Conservation (phyloP, 768 basidiomycete species). For the Botryobasidium botryosum region DNA sequence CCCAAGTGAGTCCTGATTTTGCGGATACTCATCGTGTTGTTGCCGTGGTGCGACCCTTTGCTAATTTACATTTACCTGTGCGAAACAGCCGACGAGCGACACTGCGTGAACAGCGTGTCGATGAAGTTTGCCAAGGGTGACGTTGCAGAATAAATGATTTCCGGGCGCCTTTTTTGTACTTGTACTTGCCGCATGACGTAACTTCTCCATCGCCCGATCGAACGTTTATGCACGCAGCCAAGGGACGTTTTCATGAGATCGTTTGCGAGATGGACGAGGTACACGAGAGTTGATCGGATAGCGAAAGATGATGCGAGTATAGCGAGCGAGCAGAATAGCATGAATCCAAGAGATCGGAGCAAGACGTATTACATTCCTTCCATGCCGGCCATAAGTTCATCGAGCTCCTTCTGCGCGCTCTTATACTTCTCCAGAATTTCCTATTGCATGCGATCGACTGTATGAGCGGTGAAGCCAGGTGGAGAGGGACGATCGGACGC, state of each 20-base stretch:
- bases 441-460: too few relatives aligned
- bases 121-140: slow-evolving; percentile 50
- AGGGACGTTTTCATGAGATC: too few relatives aligned
- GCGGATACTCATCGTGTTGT: neutral
- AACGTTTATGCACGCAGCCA: too few relatives aligned
- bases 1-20: slow-evolving; percentile 38
- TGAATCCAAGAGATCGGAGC: too few relatives aligned
- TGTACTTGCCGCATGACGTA: too few relatives aligned
- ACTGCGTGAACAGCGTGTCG: slow-evolving; percentile 83
- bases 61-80: neutral
- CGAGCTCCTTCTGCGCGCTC: too few relatives aligned
- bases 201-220: too few relatives aligned
- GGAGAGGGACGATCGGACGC: too few relatives aligned
- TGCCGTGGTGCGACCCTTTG: neutral
- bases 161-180: neutral
- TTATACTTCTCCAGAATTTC: too few relatives aligned
- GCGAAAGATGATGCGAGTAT: neutral
- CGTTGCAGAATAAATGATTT: slow-evolving; percentile 4
- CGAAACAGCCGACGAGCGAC: slow-evolving; percentile 54
- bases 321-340: neutral
- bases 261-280: neutral
- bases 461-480: too few relatives aligned
- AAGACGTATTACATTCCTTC: too few relatives aligned
- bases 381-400: too few relatives aligned
- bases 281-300: neutral